Conservation (phyloP, 2,329 filamentous ascomycete genomes). For the Clarireedia sp. region DNA sequence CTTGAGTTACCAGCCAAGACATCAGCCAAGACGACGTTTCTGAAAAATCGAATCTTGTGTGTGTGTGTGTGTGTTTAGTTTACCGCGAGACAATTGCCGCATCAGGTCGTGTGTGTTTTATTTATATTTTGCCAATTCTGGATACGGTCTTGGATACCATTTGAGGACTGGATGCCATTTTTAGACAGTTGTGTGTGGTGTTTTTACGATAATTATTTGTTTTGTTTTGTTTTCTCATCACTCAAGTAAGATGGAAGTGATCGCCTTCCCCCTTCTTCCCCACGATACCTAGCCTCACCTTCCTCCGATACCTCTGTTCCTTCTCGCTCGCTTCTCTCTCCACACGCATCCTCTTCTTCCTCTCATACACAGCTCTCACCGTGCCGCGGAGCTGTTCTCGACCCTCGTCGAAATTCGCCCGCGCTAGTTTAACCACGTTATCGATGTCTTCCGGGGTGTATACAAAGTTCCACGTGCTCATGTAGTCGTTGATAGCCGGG, state of each 20-base stretch:
- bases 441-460: conserved; percentile 90
- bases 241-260: conserved; percentile 12
- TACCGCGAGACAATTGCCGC: too few species aligned
- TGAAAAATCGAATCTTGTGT: too few species aligned
- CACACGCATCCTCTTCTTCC: conserved; percentile 67
- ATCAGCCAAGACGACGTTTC: too few species aligned
- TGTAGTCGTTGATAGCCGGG: conserved; percentile 73
- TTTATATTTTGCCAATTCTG: too few species aligned
- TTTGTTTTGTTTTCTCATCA: background rate
- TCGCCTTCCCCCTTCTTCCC: conserved; percentile 55
- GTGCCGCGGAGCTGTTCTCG: conserved; percentile 69
- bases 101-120: too few species aligned
- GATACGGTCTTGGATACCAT: too few species aligned
- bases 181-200: background rate
- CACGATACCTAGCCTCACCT: conserved; percentile 43
- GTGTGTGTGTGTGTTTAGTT: too few species aligned
- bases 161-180: too few species aligned
- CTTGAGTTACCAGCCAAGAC: too few species aligned
- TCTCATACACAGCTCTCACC: conserved; percentile 82
- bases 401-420: conserved; percentile 81
- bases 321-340: conserved; percentile 38
- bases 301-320: conserved; percentile 37
- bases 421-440: conserved; percentile 69
- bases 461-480: conserved; percentile 97
- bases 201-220: background rate